A percentile compares a stretch with the other conserved stretches of the same genome.
These are phyloP conservation scores for Climacium dendroides DNA, from an alignment of 225 moss, liverwort and hornwort genomes.

Conservation along the genomic window DNA sequence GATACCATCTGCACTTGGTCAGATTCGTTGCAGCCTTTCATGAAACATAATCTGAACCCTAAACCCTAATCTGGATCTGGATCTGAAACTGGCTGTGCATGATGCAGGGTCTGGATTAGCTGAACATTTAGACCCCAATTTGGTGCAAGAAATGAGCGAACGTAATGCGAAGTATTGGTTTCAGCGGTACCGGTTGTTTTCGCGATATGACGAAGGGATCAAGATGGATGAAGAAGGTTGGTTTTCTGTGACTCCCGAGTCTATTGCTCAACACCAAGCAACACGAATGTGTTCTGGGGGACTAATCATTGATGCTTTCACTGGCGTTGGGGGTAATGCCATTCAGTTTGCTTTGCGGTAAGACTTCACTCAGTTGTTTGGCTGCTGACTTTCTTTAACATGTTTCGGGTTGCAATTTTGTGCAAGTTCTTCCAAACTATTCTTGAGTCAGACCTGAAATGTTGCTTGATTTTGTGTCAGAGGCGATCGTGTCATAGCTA, in stretches of 20 bases:
- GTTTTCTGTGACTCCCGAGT: constrained; percentile 96
- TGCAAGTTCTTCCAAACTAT: not conserved
- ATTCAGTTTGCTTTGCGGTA: constrained; percentile 93
- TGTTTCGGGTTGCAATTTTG: not conserved
- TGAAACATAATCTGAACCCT: too few species aligned
- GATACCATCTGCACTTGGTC: not conserved
- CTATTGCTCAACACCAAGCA: constrained; percentile 83
- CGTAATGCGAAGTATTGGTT: constrained; percentile 65
- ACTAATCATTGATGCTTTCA: constrained; percentile 76
- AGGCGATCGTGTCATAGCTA: constrained; percentile 66
- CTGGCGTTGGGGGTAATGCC: constrained; percentile 93
- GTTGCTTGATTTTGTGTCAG: constrained; percentile 19
- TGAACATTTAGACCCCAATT: constrained; percentile 12
- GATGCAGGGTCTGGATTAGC: constrained; percentile 22
- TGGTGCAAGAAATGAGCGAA: constrained; percentile 35
- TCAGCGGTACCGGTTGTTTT: constrained; percentile 75
- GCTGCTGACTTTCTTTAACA: not conserved
- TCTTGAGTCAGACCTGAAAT: not conserved
- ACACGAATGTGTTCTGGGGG: constrained; percentile 57
- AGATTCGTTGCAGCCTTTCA: not conserved
- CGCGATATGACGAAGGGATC: constrained; percentile 74
- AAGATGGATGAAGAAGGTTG: constrained; percentile 95
- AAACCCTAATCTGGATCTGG: too few species aligned
- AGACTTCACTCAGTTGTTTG: not conserved
- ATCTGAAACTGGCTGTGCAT: not conserved